Evolutionary conservation across 768 basidiomycete genomes (phyloP), one percentile per base, ranked within the genome.

Genomic region (Artomyces pyxidatus): DNA sequence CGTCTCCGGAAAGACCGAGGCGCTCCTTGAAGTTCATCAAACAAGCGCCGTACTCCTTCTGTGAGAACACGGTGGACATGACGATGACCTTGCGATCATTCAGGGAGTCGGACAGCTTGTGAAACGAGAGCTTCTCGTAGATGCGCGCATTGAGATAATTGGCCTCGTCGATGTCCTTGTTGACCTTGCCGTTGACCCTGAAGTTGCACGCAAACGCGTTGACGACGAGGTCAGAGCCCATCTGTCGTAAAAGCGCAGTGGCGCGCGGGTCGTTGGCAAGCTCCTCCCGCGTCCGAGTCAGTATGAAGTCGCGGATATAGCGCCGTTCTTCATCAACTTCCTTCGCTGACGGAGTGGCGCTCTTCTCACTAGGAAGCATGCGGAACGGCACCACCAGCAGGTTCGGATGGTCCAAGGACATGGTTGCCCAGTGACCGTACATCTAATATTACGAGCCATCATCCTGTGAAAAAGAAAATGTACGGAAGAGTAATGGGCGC

Each of bases 151-250:
- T 73, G 11, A 75, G 59, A 44, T 61, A 58, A 45, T 73, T 75
- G 6, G 74, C 71, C 48, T 71, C 69, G 25, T 51, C 62, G 48
- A 74, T 58, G 54, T 70, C 69, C 19, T 55, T 52, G 59, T 70
- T 74, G 37, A 59, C 30, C 27, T 42, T 46, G 29, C 63, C 69
- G 43, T 64, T 57, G 40, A 65, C 49, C 17, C 63, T 60, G 62
- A 74, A 73, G 60, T 75, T 74, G 60, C 65, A 66, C 2, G 67
- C 64, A 48, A 75, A 75, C 2, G 67, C 62, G 48, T 74, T 73
- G 61, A 76, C 71, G 44, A 59, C 64, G 48, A 75, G 64, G 52
- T 75, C 74, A 9, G 56, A 51, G 4, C 54, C 53, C 44, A 57
- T 48, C 26, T 46, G 47, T 25, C 50, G 49, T 47, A 57, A 45